These are phyloP conservation scores for Flammula alnicola DNA, from an alignment of 1,284 basidiomycete species.

Conservation along the genomic window DNA sequence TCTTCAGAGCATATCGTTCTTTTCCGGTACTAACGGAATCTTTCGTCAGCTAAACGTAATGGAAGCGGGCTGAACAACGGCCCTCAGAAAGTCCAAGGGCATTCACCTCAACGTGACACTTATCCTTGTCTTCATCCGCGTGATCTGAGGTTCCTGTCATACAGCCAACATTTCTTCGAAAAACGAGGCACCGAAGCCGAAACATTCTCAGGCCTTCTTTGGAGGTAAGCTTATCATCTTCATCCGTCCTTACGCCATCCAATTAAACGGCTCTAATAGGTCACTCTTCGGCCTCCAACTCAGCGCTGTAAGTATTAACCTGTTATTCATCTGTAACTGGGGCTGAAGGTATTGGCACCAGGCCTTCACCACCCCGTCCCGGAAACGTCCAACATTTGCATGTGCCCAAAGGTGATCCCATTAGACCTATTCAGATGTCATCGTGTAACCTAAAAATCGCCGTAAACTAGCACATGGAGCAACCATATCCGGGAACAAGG, in stretches of 20 bases:
- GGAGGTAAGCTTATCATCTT: constrained; percentile 16
- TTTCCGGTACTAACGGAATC: constrained; percentile 17
- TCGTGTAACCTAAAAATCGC: constrained; percentile 16
- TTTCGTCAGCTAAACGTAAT: constrained; percentile 21
- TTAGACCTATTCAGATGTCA: constrained; percentile 17
- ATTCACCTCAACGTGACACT: constrained; percentile 19
- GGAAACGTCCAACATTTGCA: constrained; percentile 18
- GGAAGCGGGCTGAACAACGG: constrained; percentile 18
- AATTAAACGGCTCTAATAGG: constrained; percentile 18
- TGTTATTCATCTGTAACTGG: constrained; percentile 12
- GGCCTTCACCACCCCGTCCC: constrained; percentile 18
- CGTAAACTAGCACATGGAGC: constrained; percentile 19
- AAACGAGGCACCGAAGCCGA: constrained; percentile 19
- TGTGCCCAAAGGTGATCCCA: constrained; percentile 18
- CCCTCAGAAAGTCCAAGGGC: constrained; percentile 18
- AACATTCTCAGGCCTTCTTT: constrained; percentile 18
- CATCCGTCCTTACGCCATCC: constrained; percentile 16
- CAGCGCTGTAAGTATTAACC: constrained; percentile 17
- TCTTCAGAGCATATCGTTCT: constrained; percentile 18
- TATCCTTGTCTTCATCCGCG: constrained; percentile 15
- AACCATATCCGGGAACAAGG: constrained; percentile 18
- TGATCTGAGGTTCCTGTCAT: constrained; percentile 19
- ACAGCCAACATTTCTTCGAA: constrained; percentile 19
- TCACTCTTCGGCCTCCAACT: constrained; percentile 18
- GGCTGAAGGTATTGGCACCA: constrained; percentile 16